phyloP scores from a whole-genome alignment of 495 filamentous ascomycete genomes.

The Neurospora sp. region DNA sequence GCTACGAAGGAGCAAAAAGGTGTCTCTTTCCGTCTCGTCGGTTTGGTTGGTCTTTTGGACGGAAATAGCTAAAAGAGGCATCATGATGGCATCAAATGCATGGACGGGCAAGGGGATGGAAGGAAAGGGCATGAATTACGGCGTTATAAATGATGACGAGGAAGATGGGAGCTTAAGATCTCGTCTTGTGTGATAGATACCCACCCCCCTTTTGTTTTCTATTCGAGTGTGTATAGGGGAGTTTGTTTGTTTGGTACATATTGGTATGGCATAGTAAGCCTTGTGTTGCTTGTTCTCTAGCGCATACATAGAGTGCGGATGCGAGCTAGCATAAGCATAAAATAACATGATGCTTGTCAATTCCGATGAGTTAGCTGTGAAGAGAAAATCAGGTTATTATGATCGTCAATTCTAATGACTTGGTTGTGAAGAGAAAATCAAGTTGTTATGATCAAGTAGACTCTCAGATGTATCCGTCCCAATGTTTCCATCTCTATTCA shows the following conservation, averaged over 20 bases:
- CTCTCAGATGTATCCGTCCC: neutral
- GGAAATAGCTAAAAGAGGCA: neutral
- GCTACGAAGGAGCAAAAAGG: neutral
- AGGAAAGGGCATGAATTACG: neutral
- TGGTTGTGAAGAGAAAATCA: neutral
- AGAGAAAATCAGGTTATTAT: too few species aligned
- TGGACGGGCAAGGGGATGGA: neutral
- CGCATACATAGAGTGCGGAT: neutral
- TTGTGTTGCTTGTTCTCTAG: neutral
- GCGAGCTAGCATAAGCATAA: neutral
- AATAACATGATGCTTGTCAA: neutral
- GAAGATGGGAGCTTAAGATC: neutral
- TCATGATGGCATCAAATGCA: neutral
- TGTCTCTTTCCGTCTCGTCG: neutral
- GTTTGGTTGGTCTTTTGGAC: neutral
- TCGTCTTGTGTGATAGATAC: neutral
- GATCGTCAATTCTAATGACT: neutral
- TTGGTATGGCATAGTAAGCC: neutral
- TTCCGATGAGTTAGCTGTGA: neutral
- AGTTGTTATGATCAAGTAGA: neutral
- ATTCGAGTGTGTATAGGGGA: neutral
- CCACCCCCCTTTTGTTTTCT: neutral
- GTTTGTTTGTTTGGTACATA: neutral
- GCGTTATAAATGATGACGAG: neutral
- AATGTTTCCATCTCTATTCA: neutral